Percentiles rank a stretch among this genome's conserved stretches.
phyloP scores from a whole-genome alignment of 768 basidiomycete genomes.

The Asterophora parasitica region DNA sequence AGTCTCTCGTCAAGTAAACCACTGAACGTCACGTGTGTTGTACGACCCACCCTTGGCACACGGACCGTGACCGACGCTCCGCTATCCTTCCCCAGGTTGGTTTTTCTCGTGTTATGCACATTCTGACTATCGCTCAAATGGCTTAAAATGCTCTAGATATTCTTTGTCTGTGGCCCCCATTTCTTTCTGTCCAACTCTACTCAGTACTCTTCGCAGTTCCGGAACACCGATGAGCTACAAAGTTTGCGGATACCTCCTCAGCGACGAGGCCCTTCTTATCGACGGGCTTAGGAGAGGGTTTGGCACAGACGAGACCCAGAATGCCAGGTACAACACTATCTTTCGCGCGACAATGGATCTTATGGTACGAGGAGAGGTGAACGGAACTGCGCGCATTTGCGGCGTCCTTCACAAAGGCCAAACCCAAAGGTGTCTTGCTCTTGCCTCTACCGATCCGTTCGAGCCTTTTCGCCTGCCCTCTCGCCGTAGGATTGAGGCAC shows the following conservation, averaged over 20 bases:
- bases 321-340: neutral
- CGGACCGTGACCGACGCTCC: too few species aligned
- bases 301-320: neutral
- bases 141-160: too few species aligned
- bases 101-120: too few species aligned
- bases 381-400: neutral
- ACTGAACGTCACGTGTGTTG: too few species aligned
- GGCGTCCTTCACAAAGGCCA: neutral
- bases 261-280: neutral
- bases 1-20: too few species aligned
- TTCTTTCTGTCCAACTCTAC: too few species aligned
- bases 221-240: too few species aligned
- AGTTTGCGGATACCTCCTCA: neutral
- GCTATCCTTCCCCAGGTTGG: too few species aligned
- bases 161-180: too few species aligned
- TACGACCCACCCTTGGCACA: too few species aligned
- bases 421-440: neutral
- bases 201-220: too few species aligned
- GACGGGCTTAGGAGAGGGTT: neutral
- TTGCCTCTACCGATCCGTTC: neutral
- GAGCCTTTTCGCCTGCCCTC: neutral
- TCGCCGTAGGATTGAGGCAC: neutral
- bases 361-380: neutral
- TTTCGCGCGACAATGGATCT: neutral
- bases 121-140: too few species aligned